These are phyloP conservation scores for Picea sitchensis DNA, from an alignment of 75 land plant species.

Conservation along the genomic window DNA sequence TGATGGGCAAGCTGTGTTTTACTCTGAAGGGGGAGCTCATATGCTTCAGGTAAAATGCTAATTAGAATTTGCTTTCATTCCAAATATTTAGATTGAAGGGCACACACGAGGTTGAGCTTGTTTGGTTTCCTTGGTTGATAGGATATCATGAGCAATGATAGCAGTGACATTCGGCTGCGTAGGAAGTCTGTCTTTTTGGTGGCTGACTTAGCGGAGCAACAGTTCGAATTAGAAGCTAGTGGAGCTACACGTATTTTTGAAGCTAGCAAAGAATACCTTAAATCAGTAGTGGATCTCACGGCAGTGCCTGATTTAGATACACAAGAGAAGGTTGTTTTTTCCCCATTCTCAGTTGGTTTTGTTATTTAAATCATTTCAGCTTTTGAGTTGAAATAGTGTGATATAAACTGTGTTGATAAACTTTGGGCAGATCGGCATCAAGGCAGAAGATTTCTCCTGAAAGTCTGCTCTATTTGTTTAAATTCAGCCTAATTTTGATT, in stretches of 20 bases:
- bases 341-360: not conserved
- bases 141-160: slow-evolving; percentile 64
- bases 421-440: not conserved
- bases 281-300: slow-evolving; percentile 71
- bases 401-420: not conserved
- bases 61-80: not conserved
- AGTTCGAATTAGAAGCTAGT: slow-evolving; percentile 21
- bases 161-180: slow-evolving; percentile 60
- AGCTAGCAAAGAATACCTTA: slow-evolving; percentile 39
- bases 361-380: not conserved
- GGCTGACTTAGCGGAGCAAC: slow-evolving; percentile 69
- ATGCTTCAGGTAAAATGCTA: slow-evolving; percentile 69
- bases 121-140: slow-evolving; percentile 23
- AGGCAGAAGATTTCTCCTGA: not conserved
- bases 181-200: slow-evolving; percentile 73
- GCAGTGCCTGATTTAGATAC: slow-evolving; percentile 78
- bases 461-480: not conserved
- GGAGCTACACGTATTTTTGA: slow-evolving; percentile 20
- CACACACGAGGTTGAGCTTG: not conserved
- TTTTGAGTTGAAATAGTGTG: not conserved
- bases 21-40: slow-evolving; percentile 49
- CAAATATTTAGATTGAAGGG: not conserved
- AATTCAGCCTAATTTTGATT: not conserved
- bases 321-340: slow-evolving; percentile 78
- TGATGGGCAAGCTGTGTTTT: slow-evolving; percentile 66